phyloP scores from a whole-genome alignment of 2,329 filamentous ascomycete species.

The Zalaria obscura region DNA sequence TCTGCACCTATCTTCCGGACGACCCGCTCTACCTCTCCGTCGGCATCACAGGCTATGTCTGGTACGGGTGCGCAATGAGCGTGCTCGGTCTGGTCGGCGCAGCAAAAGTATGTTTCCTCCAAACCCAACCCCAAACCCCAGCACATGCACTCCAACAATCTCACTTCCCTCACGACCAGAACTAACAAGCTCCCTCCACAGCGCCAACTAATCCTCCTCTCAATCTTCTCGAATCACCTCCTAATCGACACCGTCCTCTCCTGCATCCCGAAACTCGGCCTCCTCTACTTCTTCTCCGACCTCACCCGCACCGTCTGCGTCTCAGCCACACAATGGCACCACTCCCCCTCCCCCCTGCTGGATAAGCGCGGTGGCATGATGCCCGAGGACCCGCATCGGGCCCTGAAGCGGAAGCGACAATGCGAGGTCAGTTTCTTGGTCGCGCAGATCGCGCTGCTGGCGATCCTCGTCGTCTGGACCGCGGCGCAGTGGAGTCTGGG shows the following conservation, averaged over 20 bases:
- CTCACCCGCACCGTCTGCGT: slow-evolving; percentile 5
- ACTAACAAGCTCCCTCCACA: background rate
- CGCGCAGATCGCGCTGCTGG: slow-evolving; percentile 13
- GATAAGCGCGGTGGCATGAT: slow-evolving; percentile 1
- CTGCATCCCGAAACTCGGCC: slow-evolving; percentile 6
- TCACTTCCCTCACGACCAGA: too few species aligned
- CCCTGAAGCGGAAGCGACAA: background rate
- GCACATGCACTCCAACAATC: too few species aligned
- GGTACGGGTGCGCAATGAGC: slow-evolving; percentile 12
- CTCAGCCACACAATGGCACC: slow-evolving; percentile 1
- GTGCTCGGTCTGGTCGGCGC: slow-evolving; percentile 12
- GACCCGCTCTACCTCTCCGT: slow-evolving; percentile 14
- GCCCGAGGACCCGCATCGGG: background rate
- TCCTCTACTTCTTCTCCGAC: slow-evolving; percentile 7
- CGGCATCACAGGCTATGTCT: slow-evolving; percentile 13
- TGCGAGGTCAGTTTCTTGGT: slow-evolving; percentile 4
- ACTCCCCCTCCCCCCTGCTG: background rate
- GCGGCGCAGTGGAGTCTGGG: slow-evolving; percentile 33
- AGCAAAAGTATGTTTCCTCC: slow-evolving; percentile 8
- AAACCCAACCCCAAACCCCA: too few species aligned
- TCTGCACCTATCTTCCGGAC: slow-evolving; percentile 13
- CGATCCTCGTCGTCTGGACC: slow-evolving; percentile 32
- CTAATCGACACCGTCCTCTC: slow-evolving; percentile 8
- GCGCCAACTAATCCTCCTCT: slow-evolving; percentile 5
- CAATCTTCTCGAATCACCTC: slow-evolving; percentile 8